These are phyloP conservation scores for Dioscorea zingiberensis DNA, from an alignment of 106 monocot species.

Conservation along the genomic window DNA sequence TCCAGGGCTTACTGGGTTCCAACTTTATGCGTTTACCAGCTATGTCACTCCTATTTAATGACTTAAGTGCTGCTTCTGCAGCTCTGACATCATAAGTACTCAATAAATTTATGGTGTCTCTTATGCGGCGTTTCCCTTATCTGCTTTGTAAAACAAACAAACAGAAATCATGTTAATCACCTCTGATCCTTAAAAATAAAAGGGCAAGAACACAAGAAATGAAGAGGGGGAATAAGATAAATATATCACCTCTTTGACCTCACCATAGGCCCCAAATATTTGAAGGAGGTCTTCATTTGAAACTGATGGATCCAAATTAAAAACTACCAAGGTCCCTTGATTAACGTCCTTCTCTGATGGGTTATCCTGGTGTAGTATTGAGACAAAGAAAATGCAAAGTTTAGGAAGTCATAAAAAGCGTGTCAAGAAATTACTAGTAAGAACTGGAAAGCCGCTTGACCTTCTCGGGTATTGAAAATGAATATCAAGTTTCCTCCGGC, in stretches of 20 bases:
- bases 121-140: constrained; percentile 94
- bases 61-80: constrained; percentile 78
- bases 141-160: constrained; percentile 18
- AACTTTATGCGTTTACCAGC: constrained; percentile 92
- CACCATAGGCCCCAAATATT: constrained; percentile 76
- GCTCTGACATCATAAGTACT: constrained; percentile 90
- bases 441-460: too few relatives aligned
- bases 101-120: constrained; percentile 83
- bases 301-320: constrained; percentile 84
- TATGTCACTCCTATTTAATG: constrained; percentile 80
- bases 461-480: constrained; percentile 99
- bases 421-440: too few relatives aligned
- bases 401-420: not conserved
- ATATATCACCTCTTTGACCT: constrained; percentile 93
- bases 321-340: constrained; percentile 83
- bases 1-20: constrained; percentile 88
- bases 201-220: not conserved
- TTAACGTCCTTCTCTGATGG: constrained; percentile 90
- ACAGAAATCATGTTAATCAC: too few relatives aligned
- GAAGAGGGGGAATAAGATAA: not conserved
- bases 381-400: constrained; percentile 3
- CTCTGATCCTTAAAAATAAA: too few relatives aligned
- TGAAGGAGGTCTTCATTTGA: constrained; percentile 76
- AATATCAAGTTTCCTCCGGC: constrained; percentile 89
- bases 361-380: too few relatives aligned